Base-by-base conservation (phyloP, 768 basidiomycete species). In the Glaciozyma martinii region DNA sequence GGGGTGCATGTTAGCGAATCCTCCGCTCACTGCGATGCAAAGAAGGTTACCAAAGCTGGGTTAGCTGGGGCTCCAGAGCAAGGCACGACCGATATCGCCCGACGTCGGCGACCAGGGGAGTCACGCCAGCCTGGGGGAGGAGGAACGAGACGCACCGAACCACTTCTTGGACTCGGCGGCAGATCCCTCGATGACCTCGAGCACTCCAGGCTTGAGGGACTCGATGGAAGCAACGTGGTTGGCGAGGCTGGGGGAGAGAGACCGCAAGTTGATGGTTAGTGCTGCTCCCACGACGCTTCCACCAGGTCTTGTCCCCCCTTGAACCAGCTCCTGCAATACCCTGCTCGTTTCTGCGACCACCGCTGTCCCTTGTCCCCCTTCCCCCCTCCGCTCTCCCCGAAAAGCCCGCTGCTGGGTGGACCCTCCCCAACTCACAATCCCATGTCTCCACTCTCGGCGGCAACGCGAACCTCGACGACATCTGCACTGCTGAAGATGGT, bases 201-300 rank as follows among this genome's bases (percentile, higher is more conserved):
- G 81, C 63, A 98, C 82, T 76, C 95, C 95, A 49, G 95, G 88
- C 75, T 89, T 88, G 61, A 99, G 82, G 56, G 94, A 82, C 78
- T 99, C 95, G 64, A 98, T 88, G n/a, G 91, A 88, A 37, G 95
- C 87, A 61, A 97, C 92, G 79, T 99, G 95, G 82, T 94, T 95
- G 73, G 94, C 90, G 66, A 99, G 86, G 62, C 68, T 70, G 53
- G 21, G 21, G n/a, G 46, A 21, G 53, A 8, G 21, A 18, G 46
- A 21, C 16, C 46, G 21, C 46, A 47, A 47, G 21, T 40, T 40
- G 37, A 8, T 40, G 7, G 12, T 40, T 13, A 40, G 37, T 40
- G 37, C 37, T 13, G 37, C 37, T 40, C 37, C 37, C 37, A 12
- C 37, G 37, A 40, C 37, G 12, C 37, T 13, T 8, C 37, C 10